These are phyloP conservation scores for Striga hermonthica DNA, from an alignment of 305 asterid species.

Conservation along the genomic window DNA sequence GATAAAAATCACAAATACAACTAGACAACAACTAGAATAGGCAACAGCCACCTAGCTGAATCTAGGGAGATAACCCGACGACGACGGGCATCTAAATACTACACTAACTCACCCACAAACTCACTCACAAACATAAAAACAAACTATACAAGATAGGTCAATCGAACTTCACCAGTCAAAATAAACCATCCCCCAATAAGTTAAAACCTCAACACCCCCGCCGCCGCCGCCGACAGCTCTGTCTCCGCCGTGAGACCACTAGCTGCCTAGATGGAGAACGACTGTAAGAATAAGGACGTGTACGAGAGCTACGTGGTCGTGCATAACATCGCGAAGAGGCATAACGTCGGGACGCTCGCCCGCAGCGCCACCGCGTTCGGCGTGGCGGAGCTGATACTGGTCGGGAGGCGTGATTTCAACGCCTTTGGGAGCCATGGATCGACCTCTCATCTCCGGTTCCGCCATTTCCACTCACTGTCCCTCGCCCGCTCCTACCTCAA, in stretches of 20 bases:
- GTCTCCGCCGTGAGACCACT: slow-evolving; percentile 3
- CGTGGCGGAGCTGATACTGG: slow-evolving; percentile 71
- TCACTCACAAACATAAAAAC: too few species aligned
- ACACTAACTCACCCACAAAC: too few species aligned
- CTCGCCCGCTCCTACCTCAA: slow-evolving; percentile 71
- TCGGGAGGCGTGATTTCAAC: slow-evolving; percentile 93
- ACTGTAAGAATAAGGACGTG: slow-evolving; percentile 32
- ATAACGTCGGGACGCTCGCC: slow-evolving; percentile 89
- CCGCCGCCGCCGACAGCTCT: slow-evolving; percentile 12
- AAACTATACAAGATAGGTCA: too few species aligned
- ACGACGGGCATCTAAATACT: too few species aligned
- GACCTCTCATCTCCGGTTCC: slow-evolving; percentile 73
- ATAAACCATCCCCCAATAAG: too few species aligned
- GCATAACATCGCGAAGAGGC: slow-evolving; percentile 94
- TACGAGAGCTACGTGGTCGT: slow-evolving; percentile 73
- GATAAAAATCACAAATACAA: too few species aligned
- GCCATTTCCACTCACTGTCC: slow-evolving; percentile 78
- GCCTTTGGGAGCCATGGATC: slow-evolving; percentile 96
- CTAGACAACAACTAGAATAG: too few species aligned
- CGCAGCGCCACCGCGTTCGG: slow-evolving; percentile 97
- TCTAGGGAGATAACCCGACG: too few species aligned
- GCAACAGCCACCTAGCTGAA: too few species aligned
- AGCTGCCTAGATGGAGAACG: slow-evolving; percentile 31
- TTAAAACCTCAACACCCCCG: not conserved
- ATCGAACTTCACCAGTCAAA: too few species aligned